Evolutionary conservation across 805 yeast genomes (phyloP), one percentile per base, ranked within the genome.

Genomic region (Pichia heedii): DNA sequence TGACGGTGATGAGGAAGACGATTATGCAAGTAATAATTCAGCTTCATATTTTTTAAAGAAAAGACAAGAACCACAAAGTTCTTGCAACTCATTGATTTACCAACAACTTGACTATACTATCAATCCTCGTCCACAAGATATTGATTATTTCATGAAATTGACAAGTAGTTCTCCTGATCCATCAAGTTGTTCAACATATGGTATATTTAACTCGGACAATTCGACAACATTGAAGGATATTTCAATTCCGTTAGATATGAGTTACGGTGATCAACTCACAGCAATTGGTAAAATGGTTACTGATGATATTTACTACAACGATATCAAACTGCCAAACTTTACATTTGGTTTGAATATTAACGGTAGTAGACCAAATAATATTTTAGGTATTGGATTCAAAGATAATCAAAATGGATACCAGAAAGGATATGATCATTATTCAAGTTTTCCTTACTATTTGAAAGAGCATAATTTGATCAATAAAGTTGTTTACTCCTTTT

Each of bases 341-440:
- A 74, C 84, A 3, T 73, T 86, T 59, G 95, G 89, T 2, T 71
- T 85, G 18, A 90, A 81, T 3, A 70, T 72, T 52, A 57, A 57
- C 29, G 71, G 80, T 5, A 70, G 73, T 44, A 73, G 84, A 3
- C 58, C 76, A 12, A 60, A 66, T 26, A 87, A 89, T 40, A 84
- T 83, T 22, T 60, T 81, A 36, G 85, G 86, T n/a, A 70, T 82
- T 44, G 88, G 88, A 6, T 66, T 81, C 43, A 65, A 75, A 4
- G 79, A 75, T n/a, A 68, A 81, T 41, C 90, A 85, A 61, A 64
- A 73, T 3, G 76, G 85, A 2, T 65, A 61, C n/a, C 47, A 48
- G 34, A 15, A 35, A 19, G 44, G 41, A 13, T 36, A 26, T 9
- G 18, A 36, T 0, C 33, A 33, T 5, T 84, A 84, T 61, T 66